Base-by-base conservation (phyloP, 495 filamentous ascomycete genomes). In the Penicillium coffeae region DNA sequence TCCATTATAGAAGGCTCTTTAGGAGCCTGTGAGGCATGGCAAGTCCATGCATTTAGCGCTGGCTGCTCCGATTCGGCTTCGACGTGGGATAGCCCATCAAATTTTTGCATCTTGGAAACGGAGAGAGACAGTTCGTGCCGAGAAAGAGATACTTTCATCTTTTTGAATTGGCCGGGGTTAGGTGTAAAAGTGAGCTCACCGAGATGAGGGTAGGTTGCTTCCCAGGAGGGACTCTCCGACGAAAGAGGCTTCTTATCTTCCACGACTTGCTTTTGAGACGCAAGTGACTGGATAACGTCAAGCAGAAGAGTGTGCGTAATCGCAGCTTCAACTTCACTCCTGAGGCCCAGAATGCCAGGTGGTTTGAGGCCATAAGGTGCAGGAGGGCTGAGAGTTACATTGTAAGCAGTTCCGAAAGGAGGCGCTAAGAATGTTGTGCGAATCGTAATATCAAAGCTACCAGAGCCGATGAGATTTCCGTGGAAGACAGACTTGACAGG, bases 331-430 rank as follows among this genome's bases (percentile, higher is more conserved):
- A 65, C 73, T 35, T 75, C 72, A 3, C 65, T 60, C 36, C 55
- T 67, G 14, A 72, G 43, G 1, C 56, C 61, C 22, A 75, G 55
- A 8, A 56, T 64, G 13, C 58, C 64, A 0, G 70, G 71, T 0
- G 71, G 67, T 44, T 70, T 66, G 22, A 67, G 52, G 30, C 69
- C 64, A 2, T 64, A 56, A 33, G 61, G 58, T 1, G 62, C 47
- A 0, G 71, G 65, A 37, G 71, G 41, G 35, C 60, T 50, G 42
- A 74, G 65, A 3, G 67, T 70, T 30, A 82, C 50, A 15, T 72
- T 66, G 44, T 70, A 80, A 43, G 69, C 63, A 4, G 76, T 78
- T 25, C 78, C 73, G 20, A 71, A 64, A 1, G 65, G 66, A 8
- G 76, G 71, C 1, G 55, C 39, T 14, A 61, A 63, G 21, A 77